Base-by-base conservation (phyloP, 2,329 filamentous ascomycete species). In the Aureobasidium uvarum region DNA sequence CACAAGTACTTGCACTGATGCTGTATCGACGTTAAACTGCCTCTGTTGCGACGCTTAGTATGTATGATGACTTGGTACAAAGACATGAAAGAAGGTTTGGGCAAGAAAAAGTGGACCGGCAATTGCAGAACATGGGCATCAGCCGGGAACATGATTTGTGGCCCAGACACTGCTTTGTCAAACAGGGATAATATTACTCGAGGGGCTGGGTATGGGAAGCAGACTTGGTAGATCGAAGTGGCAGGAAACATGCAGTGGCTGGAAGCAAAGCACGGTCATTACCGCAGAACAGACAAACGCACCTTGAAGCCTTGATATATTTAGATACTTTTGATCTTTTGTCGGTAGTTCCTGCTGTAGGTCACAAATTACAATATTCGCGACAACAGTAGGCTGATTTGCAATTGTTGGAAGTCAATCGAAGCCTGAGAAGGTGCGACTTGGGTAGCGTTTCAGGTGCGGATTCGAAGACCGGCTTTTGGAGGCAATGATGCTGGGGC, bases 161-260 rank as follows among this genome's bases (percentile, higher is more conserved):
- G 4, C 48, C 60, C n/a, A 33, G 36, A 54, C 38, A 54, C 36
- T 36, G 38, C 43, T 45, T 48, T 54, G 46, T 52, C 48, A 52
- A 54, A 54, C 60, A 52, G 25, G 60, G 60, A 63, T 16, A 48
- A 54, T 31, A 48, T 63, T 45, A 33, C 60, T 63, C 48, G 60
- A 62, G 60, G 28, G 60, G 60, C 60, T 63, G 60, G 60, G 48
- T 54, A 54, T 41, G 56, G 14, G 31, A 28, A 63, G 46, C 60
- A 33, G 48, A 54, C 60, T 63, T 52, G 60, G 36, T 54, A 23
- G 23, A 55, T 33, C 38, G 13, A 38, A 38, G 60, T 63, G 60
- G 60, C 60, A 63, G 60, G 60, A 63, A 54, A 45, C 43, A 48
- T 59, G 56, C 43, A 60, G 50, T 63, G 60, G 60, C 60, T 63